phyloP scores from a whole-genome alignment of 257 asterid genomes.

The Fraxinus anomala region DNA sequence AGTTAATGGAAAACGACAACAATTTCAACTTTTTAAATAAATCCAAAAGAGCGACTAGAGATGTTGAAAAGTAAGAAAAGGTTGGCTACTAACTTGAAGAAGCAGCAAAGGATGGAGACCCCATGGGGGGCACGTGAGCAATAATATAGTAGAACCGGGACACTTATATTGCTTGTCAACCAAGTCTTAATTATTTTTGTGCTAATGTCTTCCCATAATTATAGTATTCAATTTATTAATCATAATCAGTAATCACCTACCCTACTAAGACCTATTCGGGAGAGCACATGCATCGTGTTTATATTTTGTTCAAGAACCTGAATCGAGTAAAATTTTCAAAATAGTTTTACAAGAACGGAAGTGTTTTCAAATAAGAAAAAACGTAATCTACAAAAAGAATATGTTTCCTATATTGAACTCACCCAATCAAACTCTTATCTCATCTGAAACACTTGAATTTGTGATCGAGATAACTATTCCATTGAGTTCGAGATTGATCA shows the following conservation, averaged over 20 bases:
- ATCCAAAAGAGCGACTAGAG: constrained; percentile 14
- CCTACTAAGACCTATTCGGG: background rate
- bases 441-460: too few relatives aligned
- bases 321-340: too few relatives aligned
- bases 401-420: too few relatives aligned
- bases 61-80: constrained; percentile 40
- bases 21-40: background rate
- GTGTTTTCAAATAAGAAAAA: too few relatives aligned
- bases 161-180: constrained; percentile 47
- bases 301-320: too few relatives aligned
- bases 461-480: too few relatives aligned
- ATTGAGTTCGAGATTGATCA: too few relatives aligned
- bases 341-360: too few relatives aligned
- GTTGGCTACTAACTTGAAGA: constrained; percentile 44
- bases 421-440: too few relatives aligned
- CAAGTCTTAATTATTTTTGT: constrained; percentile 37
- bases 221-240: background rate
- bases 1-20: background rate
- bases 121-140: constrained; percentile 39
- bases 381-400: too few relatives aligned
- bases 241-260: background rate
- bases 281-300: background rate
- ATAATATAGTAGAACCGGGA: constrained; percentile 12
- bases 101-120: constrained; percentile 41
- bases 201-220: constrained; percentile 4